Percentiles rank a stretch among this genome's conserved stretches.
Conservation (phyloP, 805 yeast genomes). For the Barnettozyma vustinii region DNA sequence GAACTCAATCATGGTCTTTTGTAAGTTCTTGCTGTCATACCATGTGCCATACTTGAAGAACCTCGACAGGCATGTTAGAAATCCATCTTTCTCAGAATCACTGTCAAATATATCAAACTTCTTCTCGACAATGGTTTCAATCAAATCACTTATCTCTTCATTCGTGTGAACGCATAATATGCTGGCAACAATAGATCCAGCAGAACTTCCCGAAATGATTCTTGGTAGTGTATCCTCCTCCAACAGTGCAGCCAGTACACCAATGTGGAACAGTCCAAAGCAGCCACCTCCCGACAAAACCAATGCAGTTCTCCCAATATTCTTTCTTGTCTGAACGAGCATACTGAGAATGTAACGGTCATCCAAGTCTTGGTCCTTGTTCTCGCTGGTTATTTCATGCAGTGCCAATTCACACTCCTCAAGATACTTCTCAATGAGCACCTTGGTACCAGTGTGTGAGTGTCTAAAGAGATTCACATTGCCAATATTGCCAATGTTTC, state of each 20-base stretch:
- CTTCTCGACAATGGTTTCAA: slow-evolving; percentile 40
- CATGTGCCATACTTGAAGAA: slow-evolving; percentile 83
- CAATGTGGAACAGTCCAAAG: slow-evolving; percentile 88
- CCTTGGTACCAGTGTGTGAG: slow-evolving; percentile 81
- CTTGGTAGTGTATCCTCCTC: slow-evolving; percentile 76
- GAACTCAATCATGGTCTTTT: slow-evolving; percentile 67
- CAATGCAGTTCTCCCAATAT: slow-evolving; percentile 90
- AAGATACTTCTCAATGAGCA: slow-evolving; percentile 75
- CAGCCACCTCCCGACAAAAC: slow-evolving; percentile 97
- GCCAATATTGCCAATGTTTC: slow-evolving; percentile 86
- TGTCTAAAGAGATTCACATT: slow-evolving; percentile 71
- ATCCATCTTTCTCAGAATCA: slow-evolving; percentile 32
- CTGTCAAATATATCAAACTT: slow-evolving; percentile 48
- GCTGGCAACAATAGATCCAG: slow-evolving; percentile 93
- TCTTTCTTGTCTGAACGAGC: slow-evolving; percentile 81
- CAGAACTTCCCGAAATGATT: slow-evolving; percentile 89
- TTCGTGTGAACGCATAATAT: slow-evolving; percentile 76
- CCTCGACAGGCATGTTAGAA: slow-evolving; percentile 46
- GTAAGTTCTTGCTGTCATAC: slow-evolving; percentile 71
- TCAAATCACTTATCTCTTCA: slow-evolving; percentile 56
- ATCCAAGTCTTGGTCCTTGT: slow-evolving; percentile 38
- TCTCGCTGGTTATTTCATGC: slow-evolving; percentile 16
- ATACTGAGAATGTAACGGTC: slow-evolving; percentile 69
- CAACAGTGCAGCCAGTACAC: slow-evolving; percentile 75
- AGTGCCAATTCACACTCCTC: slow-evolving; percentile 63